Base-by-base conservation (phyloP, 306 rosid genomes). In the Astragalus glycyphyllos region DNA sequence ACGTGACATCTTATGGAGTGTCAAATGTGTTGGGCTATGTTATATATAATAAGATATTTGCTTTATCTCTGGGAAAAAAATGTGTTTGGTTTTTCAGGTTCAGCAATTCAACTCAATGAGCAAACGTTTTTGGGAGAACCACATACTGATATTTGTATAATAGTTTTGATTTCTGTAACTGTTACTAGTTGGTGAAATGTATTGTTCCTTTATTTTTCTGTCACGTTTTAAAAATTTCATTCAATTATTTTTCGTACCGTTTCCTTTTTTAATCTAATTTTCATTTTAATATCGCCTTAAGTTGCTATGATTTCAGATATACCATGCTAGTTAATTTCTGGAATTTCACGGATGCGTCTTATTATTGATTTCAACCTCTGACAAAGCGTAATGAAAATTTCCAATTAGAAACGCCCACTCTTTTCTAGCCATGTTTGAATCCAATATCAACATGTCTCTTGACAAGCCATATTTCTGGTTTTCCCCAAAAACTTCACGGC, bases 121-220 rank as follows among this genome's bases (percentile, higher is more conserved):
- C 81, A 55, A 34, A 68, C 79, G 15, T 68, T 71, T 44, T 47
- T 8, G 80, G 84, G 69, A 62, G 62, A 72, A 76, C 14, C 17
- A 40, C 46, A 34, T 14, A 53, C 44, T 64, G 83, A 72, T 64
- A 47, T 50, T 73, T 83, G 86, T 79, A 79, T 71, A 58, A 67
- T 83, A 79, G 73, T 56, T 71, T 40, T 38, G 58, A 46, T 66
- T 54, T 40, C 11, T 38, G 64, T 77, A 17, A 62, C 65, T 77
- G 73, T 69, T 61, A 45, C 72, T 47, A 17, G 41, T 40, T 42
- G 72, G 58, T 76, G 65, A 54, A 81, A 66, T 76, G 58, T 65
- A 59, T 16, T 67, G 63, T 76, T 26, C 31, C 31, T 2, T 55
- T 7, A 65, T 14, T 57, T 57, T 76, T 76, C 37, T 13, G 49